Evolutionary conservation across 2,329 filamentous ascomycete genomes (phyloP).

Genomic region (Hypoxylon sp.): DNA sequence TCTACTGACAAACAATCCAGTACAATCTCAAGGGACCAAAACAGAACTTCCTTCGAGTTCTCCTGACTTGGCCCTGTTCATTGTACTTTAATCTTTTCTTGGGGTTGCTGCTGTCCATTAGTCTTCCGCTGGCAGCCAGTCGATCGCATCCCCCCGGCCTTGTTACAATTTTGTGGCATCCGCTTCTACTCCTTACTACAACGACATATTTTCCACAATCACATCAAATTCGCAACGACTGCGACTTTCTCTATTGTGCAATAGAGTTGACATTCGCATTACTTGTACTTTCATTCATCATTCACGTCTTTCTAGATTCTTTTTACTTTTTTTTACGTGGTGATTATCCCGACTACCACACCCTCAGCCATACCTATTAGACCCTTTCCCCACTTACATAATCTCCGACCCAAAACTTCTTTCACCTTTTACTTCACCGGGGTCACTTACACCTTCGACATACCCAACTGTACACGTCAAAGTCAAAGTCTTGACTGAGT

Average conservation of each 20-base stretch:
- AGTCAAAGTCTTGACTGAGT: slow-evolving; percentile 1
- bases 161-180: slow-evolving; percentile 33
- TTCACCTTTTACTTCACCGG: slow-evolving; percentile 38
- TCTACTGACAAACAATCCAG: slow-evolving; percentile 19
- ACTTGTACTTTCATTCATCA: slow-evolving; percentile 8
- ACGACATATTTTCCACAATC: slow-evolving; percentile 13
- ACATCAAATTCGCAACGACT: neutral
- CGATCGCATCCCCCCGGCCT: slow-evolving; percentile 12
- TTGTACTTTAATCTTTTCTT: neutral
- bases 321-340: slow-evolving; percentile 9
- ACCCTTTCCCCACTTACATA: slow-evolving; percentile 55
- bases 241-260: neutral
- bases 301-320: neutral
- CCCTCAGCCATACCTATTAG: slow-evolving; percentile 14
- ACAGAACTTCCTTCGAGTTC: neutral
- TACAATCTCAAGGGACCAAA: slow-evolving; percentile 6
- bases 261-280: neutral
- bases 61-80: slow-evolving; percentile 4
- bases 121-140: slow-evolving; percentile 16
- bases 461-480: slow-evolving; percentile 28
- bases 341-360: slow-evolving; percentile 21
- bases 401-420: slow-evolving; percentile 52
- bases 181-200: slow-evolving; percentile 14
- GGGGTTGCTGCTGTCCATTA: slow-evolving; percentile 16
- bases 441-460: slow-evolving; percentile 5